phyloP scores from a whole-genome alignment of 352 stramenopile genomes.

The Globisporangium megalacanthum region DNA sequence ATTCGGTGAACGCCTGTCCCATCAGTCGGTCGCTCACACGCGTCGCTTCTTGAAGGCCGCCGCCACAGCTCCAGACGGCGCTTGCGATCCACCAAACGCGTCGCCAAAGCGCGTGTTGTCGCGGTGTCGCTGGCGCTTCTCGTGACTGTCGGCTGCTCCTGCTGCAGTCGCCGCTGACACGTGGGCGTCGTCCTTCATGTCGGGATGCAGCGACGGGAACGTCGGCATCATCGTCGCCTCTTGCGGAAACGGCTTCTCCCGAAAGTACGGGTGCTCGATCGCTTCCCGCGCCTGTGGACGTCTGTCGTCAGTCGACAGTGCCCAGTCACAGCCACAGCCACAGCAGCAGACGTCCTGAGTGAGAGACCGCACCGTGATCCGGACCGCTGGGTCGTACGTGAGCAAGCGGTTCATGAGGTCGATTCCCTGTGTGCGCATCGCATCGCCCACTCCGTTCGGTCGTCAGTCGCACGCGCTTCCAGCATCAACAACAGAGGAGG shows the following conservation, averaged over 20 bases:
- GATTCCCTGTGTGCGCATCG: slow-evolving; percentile 22
- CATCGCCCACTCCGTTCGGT: neutral
- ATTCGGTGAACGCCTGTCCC: neutral
- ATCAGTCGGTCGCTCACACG: neutral
- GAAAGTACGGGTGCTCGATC: slow-evolving; percentile 54
- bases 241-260: slow-evolving; percentile 55
- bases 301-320: too few relatives aligned
- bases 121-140: too few relatives aligned
- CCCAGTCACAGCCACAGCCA: too few relatives aligned
- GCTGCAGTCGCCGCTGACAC: neutral
- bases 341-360: neutral
- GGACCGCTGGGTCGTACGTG: slow-evolving; percentile 42
- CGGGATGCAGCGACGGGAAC: slow-evolving; percentile 47
- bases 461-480: neutral
- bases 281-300: slow-evolving; percentile 31
- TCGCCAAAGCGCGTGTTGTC: slow-evolving; percentile 12
- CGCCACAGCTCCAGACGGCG: neutral
- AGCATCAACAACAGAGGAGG: neutral
- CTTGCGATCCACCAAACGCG: slow-evolving; percentile 3
- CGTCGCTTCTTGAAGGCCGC: slow-evolving; percentile 12
- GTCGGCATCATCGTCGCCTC: slow-evolving; percentile 58
- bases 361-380: slow-evolving; percentile 33
- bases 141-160: slow-evolving; percentile 1
- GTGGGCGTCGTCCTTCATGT: slow-evolving; percentile 21
- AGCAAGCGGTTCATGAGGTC: slow-evolving; percentile 44